Evolutionary conservation across 345 rosid species (phyloP).

Genomic region (Punica granatum): DNA sequence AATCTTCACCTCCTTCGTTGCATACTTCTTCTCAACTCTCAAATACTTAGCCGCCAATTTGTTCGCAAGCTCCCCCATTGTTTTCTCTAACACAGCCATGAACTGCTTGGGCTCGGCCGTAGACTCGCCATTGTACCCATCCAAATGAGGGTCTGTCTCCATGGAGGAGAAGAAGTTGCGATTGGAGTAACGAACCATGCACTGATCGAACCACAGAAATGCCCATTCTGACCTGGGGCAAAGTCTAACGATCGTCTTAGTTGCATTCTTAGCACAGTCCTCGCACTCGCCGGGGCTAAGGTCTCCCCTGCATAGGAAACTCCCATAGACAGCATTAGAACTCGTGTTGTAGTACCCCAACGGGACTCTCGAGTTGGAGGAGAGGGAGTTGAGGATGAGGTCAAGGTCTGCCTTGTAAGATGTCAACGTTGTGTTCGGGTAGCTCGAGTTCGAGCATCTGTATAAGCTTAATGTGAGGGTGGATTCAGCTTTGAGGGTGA

Average conservation of each 20-base stretch:
- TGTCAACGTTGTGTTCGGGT: constrained; percentile 1
- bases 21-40: not conserved
- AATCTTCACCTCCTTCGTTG: not conserved
- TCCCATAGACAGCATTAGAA: constrained; percentile 1
- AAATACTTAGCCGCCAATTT: not conserved
- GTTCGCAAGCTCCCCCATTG: not conserved
- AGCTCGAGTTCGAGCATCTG: constrained; percentile 2
- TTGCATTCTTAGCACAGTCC: constrained; percentile 13
- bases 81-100: not conserved
- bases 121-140: constrained; percentile 4
- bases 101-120: not conserved
- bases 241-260: not conserved
- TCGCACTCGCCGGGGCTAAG: not conserved
- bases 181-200: constrained; percentile 27
- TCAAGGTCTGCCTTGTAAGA: constrained; percentile 6
- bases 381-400: constrained; percentile 2
- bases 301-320: constrained; percentile 26
- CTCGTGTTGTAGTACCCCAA: constrained; percentile 1
- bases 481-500: constrained; percentile 2
- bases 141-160: constrained; percentile 5
- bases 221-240: constrained; percentile 12
- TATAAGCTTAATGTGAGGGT: not conserved
- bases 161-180: constrained; percentile 12
- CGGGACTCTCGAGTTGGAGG: not conserved
- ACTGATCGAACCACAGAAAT: constrained; percentile 28